A percentile compares a stretch with the other conserved stretches of the same genome.
phyloP scores from a whole-genome alignment of 2,329 filamentous ascomycete genomes.

The Aspergillus udagawae region DNA sequence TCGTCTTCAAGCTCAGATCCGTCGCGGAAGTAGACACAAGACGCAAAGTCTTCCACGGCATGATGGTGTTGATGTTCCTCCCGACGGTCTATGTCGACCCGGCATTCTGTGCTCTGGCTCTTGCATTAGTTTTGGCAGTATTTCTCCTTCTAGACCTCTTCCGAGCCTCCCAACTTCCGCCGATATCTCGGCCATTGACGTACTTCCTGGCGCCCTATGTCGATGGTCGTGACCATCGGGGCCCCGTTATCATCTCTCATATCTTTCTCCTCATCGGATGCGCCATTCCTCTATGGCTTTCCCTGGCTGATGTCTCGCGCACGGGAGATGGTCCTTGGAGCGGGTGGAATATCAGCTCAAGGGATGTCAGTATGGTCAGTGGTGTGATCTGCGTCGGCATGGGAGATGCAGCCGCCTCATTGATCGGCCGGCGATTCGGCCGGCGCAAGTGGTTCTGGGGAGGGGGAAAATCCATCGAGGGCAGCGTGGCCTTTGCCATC shows the following conservation, averaged over 20 bases:
- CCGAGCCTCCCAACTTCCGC: conserved; percentile 84
- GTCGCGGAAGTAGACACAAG: conserved; percentile 91
- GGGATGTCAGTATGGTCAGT: conserved; percentile 85
- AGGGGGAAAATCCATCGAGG: conserved; percentile 92
- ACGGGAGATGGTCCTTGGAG: conserved; percentile 52
- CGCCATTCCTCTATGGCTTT: conserved; percentile 89
- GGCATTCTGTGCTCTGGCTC: conserved; percentile 71
- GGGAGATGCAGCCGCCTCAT: conserved; percentile 86
- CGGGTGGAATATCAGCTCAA: conserved; percentile 70
- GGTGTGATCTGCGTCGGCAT: conserved; percentile 93
- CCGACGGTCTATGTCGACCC: conserved; percentile 85
- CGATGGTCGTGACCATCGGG: conserved; percentile 86
- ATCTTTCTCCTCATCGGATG: conserved; percentile 95
- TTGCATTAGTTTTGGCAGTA: conserved; percentile 73
- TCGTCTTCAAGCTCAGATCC: conserved; percentile 70
- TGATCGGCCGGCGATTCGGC: conserved; percentile 84
- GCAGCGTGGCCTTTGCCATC: conserved; percentile 71
- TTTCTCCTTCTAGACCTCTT: conserved; percentile 88
- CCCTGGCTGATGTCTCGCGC: conserved; percentile 65
- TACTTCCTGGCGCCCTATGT: conserved; percentile 89
- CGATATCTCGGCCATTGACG: conserved; percentile 79
- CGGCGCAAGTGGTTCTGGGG: conserved; percentile 93
- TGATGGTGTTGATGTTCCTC: conserved; percentile 95
- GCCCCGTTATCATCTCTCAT: conserved; percentile 91
- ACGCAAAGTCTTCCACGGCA: conserved; percentile 95